A percentile compares a stretch with the other conserved stretches of the same genome.
phyloP scores from a whole-genome alignment of 2,329 filamentous ascomycete species.

The Leptographium lundbergii region DNA sequence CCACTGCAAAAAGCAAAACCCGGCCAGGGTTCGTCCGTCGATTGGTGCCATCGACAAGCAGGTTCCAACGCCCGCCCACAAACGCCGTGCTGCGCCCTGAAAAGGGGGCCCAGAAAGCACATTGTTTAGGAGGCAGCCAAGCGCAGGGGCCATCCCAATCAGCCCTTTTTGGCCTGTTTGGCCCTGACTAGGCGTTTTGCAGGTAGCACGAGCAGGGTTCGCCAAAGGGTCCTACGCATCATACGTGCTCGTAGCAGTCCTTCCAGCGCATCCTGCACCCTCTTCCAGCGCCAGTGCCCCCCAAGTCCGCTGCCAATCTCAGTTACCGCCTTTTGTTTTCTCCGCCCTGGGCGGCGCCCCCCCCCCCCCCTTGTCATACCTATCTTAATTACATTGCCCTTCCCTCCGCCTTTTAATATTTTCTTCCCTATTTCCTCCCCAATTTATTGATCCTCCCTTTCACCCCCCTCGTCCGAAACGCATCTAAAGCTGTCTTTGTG shows the following conservation, averaged over 20 bases:
- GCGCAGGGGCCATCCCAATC: not conserved
- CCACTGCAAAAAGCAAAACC: not conserved
- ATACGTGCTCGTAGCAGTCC: not conserved
- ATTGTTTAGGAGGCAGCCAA: not conserved
- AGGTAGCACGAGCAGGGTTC: not conserved
- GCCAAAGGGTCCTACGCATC: not conserved
- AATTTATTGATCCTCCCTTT: conserved; percentile 1
- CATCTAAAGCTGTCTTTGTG: not conserved
- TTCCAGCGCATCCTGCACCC: not conserved
- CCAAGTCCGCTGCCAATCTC: conserved; percentile 3
- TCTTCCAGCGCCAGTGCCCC: not conserved
- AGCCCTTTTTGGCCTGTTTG: not conserved
- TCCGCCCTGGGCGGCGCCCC: not conserved
- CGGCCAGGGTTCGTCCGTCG: not conserved
- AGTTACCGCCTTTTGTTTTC: conserved; percentile 6
- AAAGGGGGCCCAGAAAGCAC: not conserved
- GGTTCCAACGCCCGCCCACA: not conserved
- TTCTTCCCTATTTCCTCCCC: not conserved
- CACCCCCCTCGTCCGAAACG: not conserved
- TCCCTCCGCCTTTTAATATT: not conserved
- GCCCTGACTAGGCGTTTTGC: not conserved
- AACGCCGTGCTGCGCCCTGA: conserved; percentile 2
- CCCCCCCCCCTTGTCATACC: not conserved
- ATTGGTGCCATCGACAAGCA: not conserved
- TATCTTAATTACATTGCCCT: not conserved